phyloP scores from a whole-genome alignment of 345 rosid species.

The Excoecaria cochinchinensis region DNA sequence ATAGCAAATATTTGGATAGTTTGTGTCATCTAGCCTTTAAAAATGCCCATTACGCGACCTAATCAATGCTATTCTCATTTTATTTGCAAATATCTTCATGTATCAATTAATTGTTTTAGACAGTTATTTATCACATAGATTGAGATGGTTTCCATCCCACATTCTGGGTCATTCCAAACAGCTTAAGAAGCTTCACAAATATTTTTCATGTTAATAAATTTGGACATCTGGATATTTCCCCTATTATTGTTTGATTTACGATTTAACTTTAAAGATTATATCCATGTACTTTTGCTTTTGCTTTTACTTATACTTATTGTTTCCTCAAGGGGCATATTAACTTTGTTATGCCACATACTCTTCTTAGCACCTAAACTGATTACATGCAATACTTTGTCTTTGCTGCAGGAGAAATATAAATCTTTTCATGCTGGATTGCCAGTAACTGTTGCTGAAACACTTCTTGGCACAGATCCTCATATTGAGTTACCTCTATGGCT shows the following conservation, averaged over 20 bases:
- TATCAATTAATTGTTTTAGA: neutral
- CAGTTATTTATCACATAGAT: neutral
- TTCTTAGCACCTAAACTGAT: neutral
- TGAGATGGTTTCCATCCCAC: neutral
- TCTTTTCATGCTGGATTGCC: constrained; percentile 74
- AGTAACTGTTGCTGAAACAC: constrained; percentile 80
- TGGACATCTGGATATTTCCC: neutral
- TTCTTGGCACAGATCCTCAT: constrained; percentile 75
- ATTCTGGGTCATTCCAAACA: neutral
- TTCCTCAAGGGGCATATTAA: neutral
- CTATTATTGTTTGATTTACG: neutral
- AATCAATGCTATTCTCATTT: neutral
- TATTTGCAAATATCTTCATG: neutral
- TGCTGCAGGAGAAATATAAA: constrained; percentile 72
- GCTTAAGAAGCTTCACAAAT: neutral
- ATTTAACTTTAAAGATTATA: neutral
- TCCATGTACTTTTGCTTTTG: neutral
- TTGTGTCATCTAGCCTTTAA: too few species aligned
- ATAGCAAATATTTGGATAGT: too few species aligned
- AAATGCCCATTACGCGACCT: neutral
- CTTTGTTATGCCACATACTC: neutral
- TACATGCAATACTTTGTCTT: neutral
- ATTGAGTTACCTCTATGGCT: constrained; percentile 96
- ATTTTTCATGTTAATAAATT: neutral
- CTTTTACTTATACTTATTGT: neutral